Evolutionary conservation across 2,329 filamentous ascomycete species (phyloP), one percentile per base, ranked within the genome.

Genomic region (Neonectria punicea): DNA sequence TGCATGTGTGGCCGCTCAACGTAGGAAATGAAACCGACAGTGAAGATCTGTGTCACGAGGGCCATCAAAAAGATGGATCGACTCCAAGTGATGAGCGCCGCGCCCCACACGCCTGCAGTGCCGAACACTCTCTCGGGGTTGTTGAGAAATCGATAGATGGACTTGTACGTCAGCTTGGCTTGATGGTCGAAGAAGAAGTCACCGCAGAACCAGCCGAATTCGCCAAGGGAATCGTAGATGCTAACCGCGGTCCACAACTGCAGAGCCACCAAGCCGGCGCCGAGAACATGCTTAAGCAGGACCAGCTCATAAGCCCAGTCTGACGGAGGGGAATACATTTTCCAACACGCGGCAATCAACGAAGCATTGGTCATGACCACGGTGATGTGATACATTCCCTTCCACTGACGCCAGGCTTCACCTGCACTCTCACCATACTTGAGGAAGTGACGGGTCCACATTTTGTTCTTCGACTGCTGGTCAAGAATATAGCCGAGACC

Each of bases 201-300:
- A 18, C 96, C 96, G 76, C 94, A 98, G 84, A 98, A 98, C 95
- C 95, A 99, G 73, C 96, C 96, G 75, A 98, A 99, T 76, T 99
- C 96, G 61, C 96, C 96, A 0, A 99, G 88, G 2, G 93, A 97
- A 55, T 98, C 94, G 78, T 98, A 97, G 71, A 98, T 94, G 78
- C 94, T 98, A 69, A 92, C 85, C 2, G 93, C 91, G 1, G 94
- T 97, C 96, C 96, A 99, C 18, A 97, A 80, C 75, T 99, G 96
- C 55, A 99, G 86, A 11, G 92, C 90, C 64, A 98, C 89, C 68
- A 98, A 84, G 57, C 92, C 89, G 54, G 87, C 84, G 47, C 96
- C 96, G 36, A 98, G 77, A 28, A 98, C 92, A 75, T 98, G 96
- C 76, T 94, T 92, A 64, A 99, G 86, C 22, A 97, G 84, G 5